Percentiles rank a stretch among this genome's conserved stretches.
Conservation (phyloP, 169 alveolate species). For the Plasmodium vivax region DNA sequence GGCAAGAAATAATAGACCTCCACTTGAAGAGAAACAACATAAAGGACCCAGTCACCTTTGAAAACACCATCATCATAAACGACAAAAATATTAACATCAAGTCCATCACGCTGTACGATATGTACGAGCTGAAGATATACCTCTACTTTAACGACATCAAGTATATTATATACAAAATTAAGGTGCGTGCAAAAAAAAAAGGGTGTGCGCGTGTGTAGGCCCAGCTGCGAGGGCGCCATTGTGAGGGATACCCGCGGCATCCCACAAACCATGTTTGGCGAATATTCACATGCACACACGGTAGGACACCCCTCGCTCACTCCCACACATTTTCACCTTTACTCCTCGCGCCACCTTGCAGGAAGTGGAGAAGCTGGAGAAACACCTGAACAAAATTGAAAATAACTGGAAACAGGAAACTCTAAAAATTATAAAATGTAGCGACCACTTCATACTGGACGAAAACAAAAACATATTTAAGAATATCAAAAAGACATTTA, state of each 20-base stretch:
- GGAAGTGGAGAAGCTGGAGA: constrained; percentile 74
- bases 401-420: constrained; percentile 66
- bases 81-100: constrained; percentile 50
- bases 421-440: constrained; percentile 43
- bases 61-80: constrained; percentile 49
- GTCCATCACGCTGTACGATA: constrained; percentile 58
- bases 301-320: neutral
- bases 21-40: constrained; percentile 38
- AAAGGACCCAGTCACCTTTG: constrained; percentile 24
- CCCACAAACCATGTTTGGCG: neutral
- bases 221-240: neutral
- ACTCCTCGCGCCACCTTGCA: neutral
- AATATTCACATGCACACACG: neutral
- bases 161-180: constrained; percentile 69
- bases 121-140: constrained; percentile 56
- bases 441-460: constrained; percentile 51
- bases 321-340: neutral
- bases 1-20: constrained; percentile 61
- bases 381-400: constrained; percentile 47
- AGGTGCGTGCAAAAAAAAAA: constrained; percentile 2
- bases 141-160: constrained; percentile 53
- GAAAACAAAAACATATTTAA: constrained; percentile 44
- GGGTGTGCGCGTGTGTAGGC: neutral
- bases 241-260: neutral
- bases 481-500: constrained; percentile 61